These are phyloP conservation scores for Cyclotella cryptica DNA, from an alignment of 108 stramenopile genomes.

Conservation along the genomic window DNA sequence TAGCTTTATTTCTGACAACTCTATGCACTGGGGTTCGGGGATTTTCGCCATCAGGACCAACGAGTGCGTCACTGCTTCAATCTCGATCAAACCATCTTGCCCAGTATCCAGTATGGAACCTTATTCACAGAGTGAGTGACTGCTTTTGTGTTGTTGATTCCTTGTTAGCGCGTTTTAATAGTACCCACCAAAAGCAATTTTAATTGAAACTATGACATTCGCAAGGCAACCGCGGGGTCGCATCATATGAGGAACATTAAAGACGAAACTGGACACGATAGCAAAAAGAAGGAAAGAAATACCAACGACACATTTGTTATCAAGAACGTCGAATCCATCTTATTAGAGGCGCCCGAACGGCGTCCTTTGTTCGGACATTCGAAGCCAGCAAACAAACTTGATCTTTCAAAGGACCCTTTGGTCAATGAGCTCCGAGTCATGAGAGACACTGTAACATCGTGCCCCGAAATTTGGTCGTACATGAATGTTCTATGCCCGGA, in stretches of 20 bases:
- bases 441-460: conserved; percentile 24
- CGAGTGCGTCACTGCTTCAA: neutral
- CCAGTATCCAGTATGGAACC: neutral
- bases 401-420: conserved; percentile 53
- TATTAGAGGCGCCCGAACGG: conserved; percentile 26
- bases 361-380: conserved; percentile 39
- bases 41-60: neutral
- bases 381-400: conserved; percentile 50
- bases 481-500: conserved; percentile 25
- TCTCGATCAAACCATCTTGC: neutral
- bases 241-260: neutral
- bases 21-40: neutral
- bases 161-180: neutral
- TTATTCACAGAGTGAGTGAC: neutral
- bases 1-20: neutral
- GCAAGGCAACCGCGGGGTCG: neutral
- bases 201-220: neutral
- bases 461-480: conserved; percentile 29
- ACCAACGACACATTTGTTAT: conserved; percentile 19
- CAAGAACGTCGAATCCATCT: conserved; percentile 24
- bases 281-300: neutral
- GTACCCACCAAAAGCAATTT: neutral
- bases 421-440: conserved; percentile 34
- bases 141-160: neutral
- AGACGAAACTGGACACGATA: neutral